A percentile compares a stretch with the other conserved stretches of the same genome.
phyloP scores from a whole-genome alignment of 306 rosid species.

The Cucumis sativus region DNA sequence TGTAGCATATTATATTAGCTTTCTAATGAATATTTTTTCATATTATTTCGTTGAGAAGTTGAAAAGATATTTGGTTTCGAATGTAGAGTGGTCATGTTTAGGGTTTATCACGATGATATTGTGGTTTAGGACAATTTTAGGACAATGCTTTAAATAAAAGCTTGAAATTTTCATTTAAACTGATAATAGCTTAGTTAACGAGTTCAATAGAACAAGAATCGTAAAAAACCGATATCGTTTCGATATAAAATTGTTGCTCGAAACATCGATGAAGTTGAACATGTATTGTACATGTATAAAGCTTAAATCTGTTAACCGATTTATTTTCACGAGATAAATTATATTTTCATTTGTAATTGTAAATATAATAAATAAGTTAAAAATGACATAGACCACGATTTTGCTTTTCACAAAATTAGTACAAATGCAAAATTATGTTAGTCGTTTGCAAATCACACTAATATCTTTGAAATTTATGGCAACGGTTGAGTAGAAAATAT shows the following conservation, averaged over 20 bases:
- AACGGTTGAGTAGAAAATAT: neutral
- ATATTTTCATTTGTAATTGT: neutral
- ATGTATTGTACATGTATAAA: neutral
- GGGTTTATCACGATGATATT: conserved; percentile 50
- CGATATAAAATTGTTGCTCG: conserved; percentile 4
- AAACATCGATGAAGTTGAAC: conserved; percentile 50
- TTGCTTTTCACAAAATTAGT: neutral
- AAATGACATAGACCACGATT: neutral
- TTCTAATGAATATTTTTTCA: conserved; percentile 20
- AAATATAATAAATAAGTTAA: neutral
- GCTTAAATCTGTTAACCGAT: neutral
- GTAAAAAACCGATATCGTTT: conserved; percentile 19
- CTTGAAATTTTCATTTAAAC: neutral
- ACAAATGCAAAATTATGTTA: too few species aligned
- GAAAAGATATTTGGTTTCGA: conserved; percentile 33
- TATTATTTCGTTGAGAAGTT: neutral
- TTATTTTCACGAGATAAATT: neutral
- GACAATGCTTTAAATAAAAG: conserved; percentile 16
- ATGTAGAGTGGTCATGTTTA: conserved; percentile 44
- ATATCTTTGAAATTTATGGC: neutral
- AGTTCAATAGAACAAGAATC: conserved; percentile 29
- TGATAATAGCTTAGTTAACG: conserved; percentile 26
- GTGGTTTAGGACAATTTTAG: conserved; percentile 23
- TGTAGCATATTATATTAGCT: conserved; percentile 41
- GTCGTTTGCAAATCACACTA: neutral